Evolutionary conservation across 345 rosid species (phyloP), one percentile per base, ranked within the genome.

Genomic region (Trapa incisa): DNA sequence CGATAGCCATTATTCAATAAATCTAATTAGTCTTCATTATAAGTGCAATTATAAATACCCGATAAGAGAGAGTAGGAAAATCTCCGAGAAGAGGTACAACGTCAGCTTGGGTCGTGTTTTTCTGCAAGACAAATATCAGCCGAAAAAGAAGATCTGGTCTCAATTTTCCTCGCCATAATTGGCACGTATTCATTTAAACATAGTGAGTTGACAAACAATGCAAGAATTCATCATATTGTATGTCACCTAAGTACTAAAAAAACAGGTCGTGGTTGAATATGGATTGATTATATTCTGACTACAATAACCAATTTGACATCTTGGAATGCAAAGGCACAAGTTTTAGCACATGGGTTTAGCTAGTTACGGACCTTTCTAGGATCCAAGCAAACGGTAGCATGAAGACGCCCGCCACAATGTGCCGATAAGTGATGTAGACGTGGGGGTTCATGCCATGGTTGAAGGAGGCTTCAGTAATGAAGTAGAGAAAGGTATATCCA

Each of bases 381-480:
- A 83, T 77, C 72, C 72, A 85, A 57, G 89, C 89, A 42, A 87
- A 82, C 67, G 89, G 89, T 36, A 79, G 66, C 82, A 83, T 72
- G 13, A 73, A 67, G 2, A 85, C 33, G 48, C 81, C 79, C 5
- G 80, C 73, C 7, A 81, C 86, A 9, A 84, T 68, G 60, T 88
- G 85, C 14, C 94, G 79, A 37, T 88, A 85, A 47, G 94, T 88
- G 39, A 88, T 32, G 73, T 81, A 83, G 72, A 85, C 88, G 67
- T 87, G 84, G 66, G 90, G 90, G 71, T 87, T 84, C 88, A 88
- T 75, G 16, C 91, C 91, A 67, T 81, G 89, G 35, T 82, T 76
- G 80, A 88, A 85, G 56, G 91, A 84, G 39, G 87, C 91, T 70
- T 88, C 87, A 0, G 91, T 80, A 66, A 84, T 78, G 57, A 84